Conservation (phyloP, 768 basidiomycete genomes). For the Leccinum disarticulatum region DNA sequence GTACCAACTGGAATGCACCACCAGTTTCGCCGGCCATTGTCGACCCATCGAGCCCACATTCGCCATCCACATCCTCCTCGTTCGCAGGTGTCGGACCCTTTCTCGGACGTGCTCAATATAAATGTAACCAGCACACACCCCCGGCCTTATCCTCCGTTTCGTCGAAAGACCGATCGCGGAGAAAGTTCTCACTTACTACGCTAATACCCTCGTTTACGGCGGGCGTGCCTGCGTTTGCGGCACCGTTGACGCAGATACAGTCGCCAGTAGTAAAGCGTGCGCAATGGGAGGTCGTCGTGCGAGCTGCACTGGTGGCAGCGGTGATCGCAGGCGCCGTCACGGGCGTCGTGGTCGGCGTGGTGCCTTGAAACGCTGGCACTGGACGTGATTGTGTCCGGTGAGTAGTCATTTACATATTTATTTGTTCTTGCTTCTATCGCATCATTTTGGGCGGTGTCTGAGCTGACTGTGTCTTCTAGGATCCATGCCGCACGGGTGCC, state of each 20-base stretch:
- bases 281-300: conserved; percentile 82
- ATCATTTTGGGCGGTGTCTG: not conserved
- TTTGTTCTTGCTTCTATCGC: not conserved
- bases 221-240: conserved; percentile 67
- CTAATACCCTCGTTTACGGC: conserved; percentile 32
- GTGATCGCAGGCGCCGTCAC: conserved; percentile 35
- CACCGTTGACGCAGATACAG: conserved; percentile 66
- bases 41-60: not conserved
- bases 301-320: conserved; percentile 51
- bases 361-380: conserved; percentile 4
- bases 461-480: not conserved
- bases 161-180: not conserved
- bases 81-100: conserved; percentile 7
- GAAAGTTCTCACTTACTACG: conserved; percentile 8
- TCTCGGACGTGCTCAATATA: conserved; percentile 29
- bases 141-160: not conserved
- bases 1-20: too few relatives aligned
- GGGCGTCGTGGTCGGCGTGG: conserved; percentile 28
- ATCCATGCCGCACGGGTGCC: not conserved
- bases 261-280: conserved; percentile 72
- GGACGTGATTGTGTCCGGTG: not conserved
- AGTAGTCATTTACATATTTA: not conserved
- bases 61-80: not conserved
- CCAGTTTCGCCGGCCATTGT: not conserved
- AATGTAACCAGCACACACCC: conserved; percentile 24